Evolutionary conservation across 345 rosid species (phyloP), one percentile per base, ranked within the genome.

Genomic region (Iberis pinnata): DNA sequence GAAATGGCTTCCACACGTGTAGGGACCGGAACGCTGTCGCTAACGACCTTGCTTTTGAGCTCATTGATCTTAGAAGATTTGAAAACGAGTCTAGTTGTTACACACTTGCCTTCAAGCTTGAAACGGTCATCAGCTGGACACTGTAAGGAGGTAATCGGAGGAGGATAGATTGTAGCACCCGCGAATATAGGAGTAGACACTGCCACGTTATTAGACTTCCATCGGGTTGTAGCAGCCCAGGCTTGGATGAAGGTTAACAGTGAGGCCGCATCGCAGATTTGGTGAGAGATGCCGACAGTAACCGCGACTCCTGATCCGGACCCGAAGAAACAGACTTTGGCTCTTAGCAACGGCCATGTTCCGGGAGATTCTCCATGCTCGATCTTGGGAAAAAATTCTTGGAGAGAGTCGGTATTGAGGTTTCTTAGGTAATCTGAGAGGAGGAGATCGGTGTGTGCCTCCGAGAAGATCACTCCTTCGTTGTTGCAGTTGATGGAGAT

Each of bases 291-390:
- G 24, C 58, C 42, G 1, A 73, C 17, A 7, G 62, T 24, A 4
- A 79, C 18, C 9, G 73, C 78, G 2, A 73, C 29, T n/a, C 81
- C 89, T 48, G 64, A 48, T 7, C 83, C 77, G 2, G 76, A 70
- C 8, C 69, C 58, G 12, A 76, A 63, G 55, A 61, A 26, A 60
- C 17, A 74, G 49, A 50, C 43, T 8, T 33, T 72, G 33, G 24
- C 58, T 12, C 13, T 12, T 6, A 63, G 40, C 56, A 53, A 53
- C 0, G 32, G 56, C 57, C 35, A 43, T 2, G 7, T 18, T 1
- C 3, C 3, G 0, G 56, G 7, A 12, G 48, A 52, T 3, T 29
- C 49, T 61, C 24, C 43, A 1, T 8, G 18, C 6, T 13, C 1
- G 0, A 3, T 31, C n/a, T 13, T 33, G 16, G 64, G 69, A 18